phyloP scores from a whole-genome alignment of 2,329 filamentous ascomycete species.

The Aspergillus nomiae region DNA sequence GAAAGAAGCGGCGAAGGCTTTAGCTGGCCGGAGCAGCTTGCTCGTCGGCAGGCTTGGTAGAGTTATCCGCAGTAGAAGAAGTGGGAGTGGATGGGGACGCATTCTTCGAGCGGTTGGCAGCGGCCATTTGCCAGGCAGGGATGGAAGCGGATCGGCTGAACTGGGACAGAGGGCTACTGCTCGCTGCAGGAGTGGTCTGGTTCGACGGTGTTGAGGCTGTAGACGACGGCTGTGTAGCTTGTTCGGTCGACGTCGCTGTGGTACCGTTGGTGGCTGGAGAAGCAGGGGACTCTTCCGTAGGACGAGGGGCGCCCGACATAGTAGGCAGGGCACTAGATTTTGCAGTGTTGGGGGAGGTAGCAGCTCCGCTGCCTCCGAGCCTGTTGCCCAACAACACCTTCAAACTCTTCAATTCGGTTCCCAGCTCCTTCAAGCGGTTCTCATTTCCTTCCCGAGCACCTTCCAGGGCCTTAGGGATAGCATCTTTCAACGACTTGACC shows the following conservation, averaged over 20 bases:
- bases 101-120: slow-evolving; percentile 55
- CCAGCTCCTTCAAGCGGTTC: slow-evolving; percentile 78
- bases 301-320: slow-evolving; percentile 22
- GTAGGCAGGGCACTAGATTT: slow-evolving; percentile 31
- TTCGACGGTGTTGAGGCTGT: slow-evolving; percentile 33
- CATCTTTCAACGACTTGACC: slow-evolving; percentile 75
- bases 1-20: slow-evolving; percentile 2
- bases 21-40: slow-evolving; percentile 35
- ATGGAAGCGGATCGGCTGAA: slow-evolving; percentile 65
- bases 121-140: slow-evolving; percentile 77
- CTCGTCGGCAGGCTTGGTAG: slow-evolving; percentile 25
- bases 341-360: slow-evolving; percentile 34
- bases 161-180: slow-evolving; percentile 51
- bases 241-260: slow-evolving; percentile 30
- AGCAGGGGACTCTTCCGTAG: slow-evolving; percentile 24
- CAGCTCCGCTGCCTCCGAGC: slow-evolving; percentile 45
- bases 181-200: slow-evolving; percentile 31
- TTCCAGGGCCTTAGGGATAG: slow-evolving; percentile 85
- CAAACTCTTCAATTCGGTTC: slow-evolving; percentile 83
- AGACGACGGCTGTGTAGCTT: slow-evolving; percentile 27
- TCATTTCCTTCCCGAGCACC: slow-evolving; percentile 85
- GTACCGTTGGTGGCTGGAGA: slow-evolving; percentile 29
- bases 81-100: slow-evolving; percentile 30
- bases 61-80: slow-evolving; percentile 21
- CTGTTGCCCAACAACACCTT: slow-evolving; percentile 79